Conservation (phyloP, 1,284 basidiomycete species). For the Puccinia hordei region DNA sequence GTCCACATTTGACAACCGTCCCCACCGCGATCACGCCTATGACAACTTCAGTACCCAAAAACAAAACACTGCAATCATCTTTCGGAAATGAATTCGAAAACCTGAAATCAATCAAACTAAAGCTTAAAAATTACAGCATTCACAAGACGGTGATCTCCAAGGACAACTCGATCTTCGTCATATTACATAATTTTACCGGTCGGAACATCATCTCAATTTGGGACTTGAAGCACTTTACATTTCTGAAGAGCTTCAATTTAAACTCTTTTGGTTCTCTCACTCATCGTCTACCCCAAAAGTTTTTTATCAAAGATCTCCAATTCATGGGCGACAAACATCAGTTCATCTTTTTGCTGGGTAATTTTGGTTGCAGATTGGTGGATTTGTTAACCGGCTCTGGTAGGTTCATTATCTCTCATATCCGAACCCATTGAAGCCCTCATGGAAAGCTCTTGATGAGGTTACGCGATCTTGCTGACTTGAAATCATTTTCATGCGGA, state of each 20-base stretch:
- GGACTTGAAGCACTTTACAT: conserved; percentile 13
- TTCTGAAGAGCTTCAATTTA: conserved; percentile 17
- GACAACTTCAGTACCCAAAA: conserved; percentile 8
- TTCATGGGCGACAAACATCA: conserved; percentile 25
- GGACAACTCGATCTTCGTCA: conserved; percentile 27
- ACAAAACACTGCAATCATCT: not conserved
- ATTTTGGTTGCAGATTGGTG: conserved; percentile 4
- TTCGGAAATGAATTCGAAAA: conserved; percentile 21
- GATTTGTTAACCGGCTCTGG: conserved; percentile 29
- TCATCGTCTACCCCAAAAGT: not conserved
- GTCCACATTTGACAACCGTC: conserved; percentile 56
- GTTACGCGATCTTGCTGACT: not conserved
- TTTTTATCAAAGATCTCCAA: not conserved
- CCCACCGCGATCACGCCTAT: conserved; percentile 7
- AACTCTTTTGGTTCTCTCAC: not conserved
- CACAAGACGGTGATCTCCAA: conserved; percentile 14
- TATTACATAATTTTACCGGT: not conserved
- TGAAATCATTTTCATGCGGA: not conserved
- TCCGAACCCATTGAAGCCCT: no score
- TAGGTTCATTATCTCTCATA: no score
- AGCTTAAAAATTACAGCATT: conserved; percentile 11
- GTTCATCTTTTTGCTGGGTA: conserved; percentile 28
- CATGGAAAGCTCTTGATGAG: not conserved
- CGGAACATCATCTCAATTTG: conserved; percentile 32
- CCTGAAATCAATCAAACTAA: conserved; percentile 29